Evolutionary conservation across 805 yeast genomes (phyloP).

Genomic region (Kodamaea fukazawae): DNA sequence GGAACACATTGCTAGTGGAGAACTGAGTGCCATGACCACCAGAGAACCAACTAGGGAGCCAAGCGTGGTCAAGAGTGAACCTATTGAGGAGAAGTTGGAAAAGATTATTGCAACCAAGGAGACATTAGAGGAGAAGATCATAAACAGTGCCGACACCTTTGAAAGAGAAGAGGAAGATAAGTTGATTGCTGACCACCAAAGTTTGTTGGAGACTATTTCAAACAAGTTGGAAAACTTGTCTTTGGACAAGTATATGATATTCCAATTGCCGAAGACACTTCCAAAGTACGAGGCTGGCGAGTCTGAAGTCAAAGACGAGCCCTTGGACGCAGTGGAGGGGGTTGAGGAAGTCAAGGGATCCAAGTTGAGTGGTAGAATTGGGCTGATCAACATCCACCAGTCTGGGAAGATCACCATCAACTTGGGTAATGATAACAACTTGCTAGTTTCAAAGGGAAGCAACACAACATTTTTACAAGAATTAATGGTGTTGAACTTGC

Average conservation of each 20-base stretch:
- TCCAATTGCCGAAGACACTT: conserved; percentile 50
- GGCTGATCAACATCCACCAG: conserved; percentile 70
- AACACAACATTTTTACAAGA: conserved; percentile 71
- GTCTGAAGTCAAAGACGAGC: conserved; percentile 7
- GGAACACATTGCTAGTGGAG: conserved; percentile 8
- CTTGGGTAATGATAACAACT: conserved; percentile 63
- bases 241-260: conserved; percentile 27
- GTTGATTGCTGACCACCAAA: conserved; percentile 29
- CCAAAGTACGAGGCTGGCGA: conserved; percentile 33
- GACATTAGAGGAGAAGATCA: conserved; percentile 26
- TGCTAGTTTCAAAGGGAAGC: conserved; percentile 70
- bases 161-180: conserved; percentile 32
- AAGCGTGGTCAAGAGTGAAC: conserved; percentile 28
- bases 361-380: conserved; percentile 55
- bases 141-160: conserved; percentile 26
- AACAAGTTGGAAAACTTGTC: conserved; percentile 19
- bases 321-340: conserved; percentile 1
- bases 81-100: conserved; percentile 26
- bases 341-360: not conserved
- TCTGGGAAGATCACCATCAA: conserved; percentile 79
- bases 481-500: conserved; percentile 52
- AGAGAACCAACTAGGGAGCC: conserved; percentile 14
- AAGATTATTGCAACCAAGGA: conserved; percentile 25
- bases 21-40: conserved; percentile 7
- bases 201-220: conserved; percentile 27